These are phyloP conservation scores for Penicillium lividum DNA, from an alignment of 495 filamentous ascomycete genomes.

Conservation along the genomic window DNA sequence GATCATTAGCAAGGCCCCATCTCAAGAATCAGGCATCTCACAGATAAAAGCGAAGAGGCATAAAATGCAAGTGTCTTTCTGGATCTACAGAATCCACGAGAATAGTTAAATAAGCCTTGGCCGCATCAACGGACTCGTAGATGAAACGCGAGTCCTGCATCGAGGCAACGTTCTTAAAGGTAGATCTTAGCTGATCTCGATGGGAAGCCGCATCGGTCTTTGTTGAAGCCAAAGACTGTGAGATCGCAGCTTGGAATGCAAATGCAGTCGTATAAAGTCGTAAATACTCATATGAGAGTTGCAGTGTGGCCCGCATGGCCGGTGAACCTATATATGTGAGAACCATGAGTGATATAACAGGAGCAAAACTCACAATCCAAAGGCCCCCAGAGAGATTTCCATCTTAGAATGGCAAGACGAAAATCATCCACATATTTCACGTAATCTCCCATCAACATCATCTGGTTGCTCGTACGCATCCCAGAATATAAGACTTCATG, in stretches of 20 bases:
- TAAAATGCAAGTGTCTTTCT: conserved; percentile 56
- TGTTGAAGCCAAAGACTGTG: conserved; percentile 52
- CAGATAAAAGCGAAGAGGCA: conserved; percentile 61
- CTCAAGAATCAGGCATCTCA: conserved; percentile 25
- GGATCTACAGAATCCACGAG: conserved; percentile 57
- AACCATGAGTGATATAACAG: background rate
- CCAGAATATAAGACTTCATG: conserved; percentile 67
- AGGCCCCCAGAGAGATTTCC: conserved; percentile 65
- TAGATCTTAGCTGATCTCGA: conserved; percentile 43
- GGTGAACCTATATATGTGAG: conserved; percentile 49
- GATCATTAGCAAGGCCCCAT: conserved; percentile 10
- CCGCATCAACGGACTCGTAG: conserved; percentile 63
- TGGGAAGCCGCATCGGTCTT: conserved; percentile 40
- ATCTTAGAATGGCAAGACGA: conserved; percentile 58
- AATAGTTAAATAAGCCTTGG: conserved; percentile 57
- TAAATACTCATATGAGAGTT: conserved; percentile 65
- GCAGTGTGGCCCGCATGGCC: conserved; percentile 56
- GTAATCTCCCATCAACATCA: conserved; percentile 65
- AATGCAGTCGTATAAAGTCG: conserved; percentile 67
- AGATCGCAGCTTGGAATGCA: conserved; percentile 66
- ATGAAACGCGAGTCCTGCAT: conserved; percentile 64
- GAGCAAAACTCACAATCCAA: conserved; percentile 46
- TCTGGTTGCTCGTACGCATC: conserved; percentile 62
- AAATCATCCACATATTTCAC: conserved; percentile 70
- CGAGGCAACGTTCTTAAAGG: conserved; percentile 55